Base-by-base conservation (phyloP, 768 basidiomycete genomes). In the Suillus ampliporus region DNA sequence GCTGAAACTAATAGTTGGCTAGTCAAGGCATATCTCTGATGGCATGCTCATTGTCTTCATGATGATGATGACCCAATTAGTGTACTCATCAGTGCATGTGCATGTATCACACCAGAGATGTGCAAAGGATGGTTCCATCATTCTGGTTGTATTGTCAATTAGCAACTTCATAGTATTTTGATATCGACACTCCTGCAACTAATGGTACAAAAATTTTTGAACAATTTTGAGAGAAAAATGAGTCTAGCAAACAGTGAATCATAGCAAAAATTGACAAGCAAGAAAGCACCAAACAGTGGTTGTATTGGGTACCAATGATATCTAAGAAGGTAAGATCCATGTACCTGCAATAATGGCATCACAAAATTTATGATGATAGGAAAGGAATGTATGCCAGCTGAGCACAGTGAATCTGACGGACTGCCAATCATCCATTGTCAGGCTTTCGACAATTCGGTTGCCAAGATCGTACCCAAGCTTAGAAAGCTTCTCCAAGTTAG, bases 11-110 rank as follows among this genome's bases (percentile, higher is more conserved):
- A 21, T 59, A 58, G 50, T 57, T 46, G n/a, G 5, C 3, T 35
- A 72, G 69, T 72, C 50, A 76, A 76, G 62, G 60, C 64, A 17
- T 72, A 69, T 53, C 61, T 77, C 19, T 61, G 67, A 26, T 63
- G 66, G 13, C 63, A 74, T 58, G 61, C 60, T 43, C 28, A 57
- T 54, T 23, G 28, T 19, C 58, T 76, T 62, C 54, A 46, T 38
- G 19, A 51, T 34, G 62, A 53, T 11, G 48, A 61, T n/a, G 64
- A 67, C 38, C 66, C 65, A 17, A 31, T 67, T 26, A 35, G 26
- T 11, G 26, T 44, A 14, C 48, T 69, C 21, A 23, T 60, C 1
- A 56, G 65, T 6, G 63, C 66, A 26, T 69, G 68, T 57, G 51
- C 44, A 37, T 65, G 64, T 48, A 63, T 69, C 54, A 68, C 46